A percentile compares a stretch with the other conserved stretches of the same genome.
These are phyloP conservation scores for Plasmopara halstedii DNA, from an alignment of 352 stramenopile species.

Conservation along the genomic window DNA sequence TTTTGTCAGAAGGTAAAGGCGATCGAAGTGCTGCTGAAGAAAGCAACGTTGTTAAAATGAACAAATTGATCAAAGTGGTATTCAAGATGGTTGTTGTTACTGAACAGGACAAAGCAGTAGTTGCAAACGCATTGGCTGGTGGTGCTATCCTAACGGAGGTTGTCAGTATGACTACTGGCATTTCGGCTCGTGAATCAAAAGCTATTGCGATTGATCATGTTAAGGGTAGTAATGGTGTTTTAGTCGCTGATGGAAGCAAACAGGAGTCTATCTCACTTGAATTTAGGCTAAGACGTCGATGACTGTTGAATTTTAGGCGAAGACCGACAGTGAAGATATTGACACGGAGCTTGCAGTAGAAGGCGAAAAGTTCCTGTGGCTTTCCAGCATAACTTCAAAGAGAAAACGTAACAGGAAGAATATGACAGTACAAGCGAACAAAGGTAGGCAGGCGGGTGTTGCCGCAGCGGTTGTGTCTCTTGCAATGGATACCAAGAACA, in stretches of 20 bases:
- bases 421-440: slow-evolving; percentile 41
- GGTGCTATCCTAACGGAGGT: slow-evolving; percentile 47
- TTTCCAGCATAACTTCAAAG: slow-evolving; percentile 41
- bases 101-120: slow-evolving; percentile 38
- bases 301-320: slow-evolving; percentile 3
- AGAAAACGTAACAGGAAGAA: slow-evolving; percentile 63
- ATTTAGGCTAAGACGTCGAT: slow-evolving; percentile 19
- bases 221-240: slow-evolving; percentile 21
- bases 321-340: slow-evolving; percentile 15
- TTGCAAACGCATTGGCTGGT: slow-evolving; percentile 44
- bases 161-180: slow-evolving; percentile 67
- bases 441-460: slow-evolving; percentile 27
- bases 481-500: slow-evolving; percentile 34
- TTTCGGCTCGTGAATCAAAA: slow-evolving; percentile 53
- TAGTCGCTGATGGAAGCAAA: slow-evolving; percentile 21
- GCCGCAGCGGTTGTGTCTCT: slow-evolving; percentile 55
- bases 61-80: slow-evolving; percentile 24
- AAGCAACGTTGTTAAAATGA: slow-evolving; percentile 8
- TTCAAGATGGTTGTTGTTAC: slow-evolving; percentile 43
- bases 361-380: slow-evolving; percentile 62
- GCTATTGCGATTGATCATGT: slow-evolving; percentile 72
- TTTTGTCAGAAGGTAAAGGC: slow-evolving; percentile 54
- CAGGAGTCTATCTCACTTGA: slow-evolving; percentile 20
- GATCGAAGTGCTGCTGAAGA: slow-evolving; percentile 41
- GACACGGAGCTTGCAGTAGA: slow-evolving; percentile 15